A percentile compares a stretch with the other conserved stretches of the same genome.
phyloP scores from a whole-genome alignment of 208 protist species.

The Porcisia deanei region DNA sequence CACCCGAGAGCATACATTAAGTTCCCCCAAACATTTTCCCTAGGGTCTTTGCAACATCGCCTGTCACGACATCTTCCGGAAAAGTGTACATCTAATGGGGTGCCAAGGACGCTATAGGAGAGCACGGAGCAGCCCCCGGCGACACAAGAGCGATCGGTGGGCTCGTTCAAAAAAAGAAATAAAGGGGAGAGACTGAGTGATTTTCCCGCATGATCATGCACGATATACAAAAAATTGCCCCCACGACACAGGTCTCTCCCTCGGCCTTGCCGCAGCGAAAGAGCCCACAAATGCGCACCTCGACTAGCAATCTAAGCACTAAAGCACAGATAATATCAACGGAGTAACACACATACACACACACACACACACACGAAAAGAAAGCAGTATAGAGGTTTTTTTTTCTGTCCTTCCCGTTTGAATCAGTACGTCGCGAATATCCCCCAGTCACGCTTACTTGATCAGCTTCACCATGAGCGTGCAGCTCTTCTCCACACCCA shows the following conservation, averaged over 20 bases:
- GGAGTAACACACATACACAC: too few species aligned
- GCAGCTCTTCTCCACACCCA: conserved; percentile 61
- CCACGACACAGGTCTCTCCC: too few species aligned
- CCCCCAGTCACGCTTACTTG: conserved; percentile 6
- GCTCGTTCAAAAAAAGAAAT: neutral
- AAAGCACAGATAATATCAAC: too few species aligned
- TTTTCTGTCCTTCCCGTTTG: too few species aligned
- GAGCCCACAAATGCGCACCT: too few species aligned
- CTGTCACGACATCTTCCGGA: neutral
- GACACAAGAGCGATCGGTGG: neutral
- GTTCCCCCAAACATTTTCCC: neutral
- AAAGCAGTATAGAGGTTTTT: too few species aligned
- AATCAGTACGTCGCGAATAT: neutral
- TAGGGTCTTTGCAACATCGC: neutral
- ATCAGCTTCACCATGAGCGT: conserved; percentile 50
- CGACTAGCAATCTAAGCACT: too few species aligned
- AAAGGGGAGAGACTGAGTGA: neutral
- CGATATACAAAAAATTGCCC: too few species aligned
- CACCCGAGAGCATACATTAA: neutral
- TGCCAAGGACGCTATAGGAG: neutral
- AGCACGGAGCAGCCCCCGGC: neutral
- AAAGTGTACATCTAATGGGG: neutral
- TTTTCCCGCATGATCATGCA: too few species aligned
- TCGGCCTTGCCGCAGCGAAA: too few species aligned
- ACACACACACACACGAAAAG: too few species aligned